Conservation (phyloP, 345 rosid genomes). For the Conringia planisiliqua region DNA sequence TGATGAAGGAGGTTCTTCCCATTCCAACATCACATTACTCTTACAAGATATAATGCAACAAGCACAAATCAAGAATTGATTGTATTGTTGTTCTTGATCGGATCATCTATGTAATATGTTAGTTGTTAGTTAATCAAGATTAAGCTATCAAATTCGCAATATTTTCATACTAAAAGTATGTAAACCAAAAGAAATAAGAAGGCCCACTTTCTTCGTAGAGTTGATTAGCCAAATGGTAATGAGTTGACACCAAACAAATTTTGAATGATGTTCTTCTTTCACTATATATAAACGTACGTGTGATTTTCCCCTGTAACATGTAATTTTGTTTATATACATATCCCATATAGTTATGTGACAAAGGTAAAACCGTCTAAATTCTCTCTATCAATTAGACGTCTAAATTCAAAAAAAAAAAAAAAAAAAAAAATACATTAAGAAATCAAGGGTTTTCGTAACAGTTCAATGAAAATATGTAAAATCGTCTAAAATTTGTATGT, state of each 20-base stretch:
- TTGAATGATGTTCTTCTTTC: no score
- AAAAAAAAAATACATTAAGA: background rate
- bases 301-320: no score
- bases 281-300: no score
- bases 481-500: background rate
- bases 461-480: background rate
- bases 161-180: no score
- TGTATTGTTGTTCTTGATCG: background rate
- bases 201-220: no score
- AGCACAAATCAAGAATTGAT: background rate
- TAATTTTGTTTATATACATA: no score
- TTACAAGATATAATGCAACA: constrained; percentile 31
- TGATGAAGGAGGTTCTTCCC: constrained; percentile 56
- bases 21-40: constrained; percentile 28
- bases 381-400: no score
- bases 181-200: no score
- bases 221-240: no score
- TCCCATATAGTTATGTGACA: background rate
- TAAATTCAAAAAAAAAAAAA: no score
- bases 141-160: background rate
- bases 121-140: background rate
- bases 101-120: background rate
- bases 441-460: background rate
- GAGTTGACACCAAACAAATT: no score
- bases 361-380: background rate